Evolutionary conservation across 1,139 yeast genomes (phyloP), one percentile per base, ranked within the genome.

Genomic region (Pichia sp.): DNA sequence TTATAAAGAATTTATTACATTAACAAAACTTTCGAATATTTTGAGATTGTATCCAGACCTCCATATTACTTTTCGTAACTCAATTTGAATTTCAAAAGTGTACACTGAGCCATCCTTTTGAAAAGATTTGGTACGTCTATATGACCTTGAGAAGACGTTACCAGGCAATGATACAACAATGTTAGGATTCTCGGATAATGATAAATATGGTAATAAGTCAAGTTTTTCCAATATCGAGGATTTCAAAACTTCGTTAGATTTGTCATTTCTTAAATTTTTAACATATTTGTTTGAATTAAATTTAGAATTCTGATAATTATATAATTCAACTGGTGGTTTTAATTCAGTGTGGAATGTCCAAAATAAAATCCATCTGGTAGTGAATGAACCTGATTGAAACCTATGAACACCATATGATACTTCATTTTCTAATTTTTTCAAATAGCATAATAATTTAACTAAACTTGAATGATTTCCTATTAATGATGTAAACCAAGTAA

Each of bases 301-400:
- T 36, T 27, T 37, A 9, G n/a, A 8, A 27, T 30, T 42, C 26
- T 9, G 22, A 35, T 42, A 41, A 28, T 51, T 51, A 30, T 47
- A 47, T 29, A 53, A 35, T 29, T 42, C 41, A 7, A 31, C 8
- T 9, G 56, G 53, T 3, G 57, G 54, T 25, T 53, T 47, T 6
- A 35, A 16, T 4, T 43, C 33, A 1, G 42, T 37, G 8, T 41
- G 30, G 36, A 49, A 55, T 5, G 68, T 63, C 76, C 76, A 71
- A 30, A 62, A 71, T 1, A 70, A 42, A 4, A 67, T 56, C 76
- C 76, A 71, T 39, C 75, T 53, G 26, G 60, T 55, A 0, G 75
- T 60, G 10, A 42, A 60, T 1, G 47, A 44, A 1, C 68, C 65
- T 32, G 62, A 51, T 25, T 61, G 61, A 37, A 62, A 58, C 51